Percentiles rank a stretch among this genome's conserved stretches.
These are phyloP conservation scores for Iris pallida DNA, from an alignment of 116 monocot species.

Conservation along the genomic window DNA sequence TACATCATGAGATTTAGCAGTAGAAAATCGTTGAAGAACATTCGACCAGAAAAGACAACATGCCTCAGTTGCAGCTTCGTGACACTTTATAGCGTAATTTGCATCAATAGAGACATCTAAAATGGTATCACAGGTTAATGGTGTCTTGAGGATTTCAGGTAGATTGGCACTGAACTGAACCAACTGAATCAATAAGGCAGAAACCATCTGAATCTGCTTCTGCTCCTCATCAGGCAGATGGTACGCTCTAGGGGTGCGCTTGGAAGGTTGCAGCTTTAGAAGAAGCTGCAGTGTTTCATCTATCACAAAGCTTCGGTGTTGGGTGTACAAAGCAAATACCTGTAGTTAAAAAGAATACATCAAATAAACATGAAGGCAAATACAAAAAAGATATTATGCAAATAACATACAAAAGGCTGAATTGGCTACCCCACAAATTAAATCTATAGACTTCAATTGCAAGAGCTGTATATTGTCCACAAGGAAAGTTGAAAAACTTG, in stretches of 20 bases:
- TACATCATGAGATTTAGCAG: constrained; percentile 73
- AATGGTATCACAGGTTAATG: constrained; percentile 42
- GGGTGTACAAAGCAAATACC: constrained; percentile 81
- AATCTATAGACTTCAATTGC: constrained; percentile 87
- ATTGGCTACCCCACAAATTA: constrained; percentile 68
- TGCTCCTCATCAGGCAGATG: constrained; percentile 95
- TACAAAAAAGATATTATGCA: background rate
- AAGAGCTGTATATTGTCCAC: constrained; percentile 93
- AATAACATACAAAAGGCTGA: constrained; percentile 2
- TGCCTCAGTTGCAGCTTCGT: constrained; percentile 62
- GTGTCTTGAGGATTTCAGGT: constrained; percentile 56
- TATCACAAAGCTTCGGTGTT: constrained; percentile 79
- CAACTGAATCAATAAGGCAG: constrained; percentile 89
- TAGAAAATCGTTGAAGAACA: constrained; percentile 82
- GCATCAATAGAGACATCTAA: constrained; percentile 55
- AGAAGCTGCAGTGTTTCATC: constrained; percentile 94
- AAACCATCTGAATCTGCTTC: constrained; percentile 98
- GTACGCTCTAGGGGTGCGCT: constrained; percentile 71
- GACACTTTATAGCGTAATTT: constrained; percentile 54
- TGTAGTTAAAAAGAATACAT: constrained; percentile 17
- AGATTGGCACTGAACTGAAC: constrained; percentile 76
- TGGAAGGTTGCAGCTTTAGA: constrained; percentile 80
- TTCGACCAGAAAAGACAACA: constrained; percentile 87
- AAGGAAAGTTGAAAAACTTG: constrained; percentile 84
- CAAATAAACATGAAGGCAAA: background rate